Conservation (phyloP, 805 yeast genomes). For the Candida silvicultrix region DNA sequence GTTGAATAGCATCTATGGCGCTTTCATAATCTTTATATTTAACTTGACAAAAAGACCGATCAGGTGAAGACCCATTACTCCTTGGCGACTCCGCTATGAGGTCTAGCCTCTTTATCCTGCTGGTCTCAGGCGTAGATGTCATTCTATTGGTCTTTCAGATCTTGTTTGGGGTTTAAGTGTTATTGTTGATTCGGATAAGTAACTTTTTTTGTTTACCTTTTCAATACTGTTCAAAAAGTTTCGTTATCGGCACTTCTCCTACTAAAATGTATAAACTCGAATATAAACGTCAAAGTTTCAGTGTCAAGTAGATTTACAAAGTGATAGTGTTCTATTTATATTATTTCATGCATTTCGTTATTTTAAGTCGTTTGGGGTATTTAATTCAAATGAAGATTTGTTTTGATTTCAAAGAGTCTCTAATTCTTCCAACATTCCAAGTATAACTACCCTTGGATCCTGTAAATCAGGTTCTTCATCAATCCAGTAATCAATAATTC, state of each 20-base stretch:
- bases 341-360: neutral
- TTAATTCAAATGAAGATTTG: too few relatives aligned
- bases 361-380: neutral
- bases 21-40: conserved; percentile 22
- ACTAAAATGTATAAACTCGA: too few relatives aligned
- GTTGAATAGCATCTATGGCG: conserved; percentile 30
- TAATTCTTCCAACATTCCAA: neutral
- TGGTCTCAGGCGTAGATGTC: neutral
- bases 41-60: conserved; percentile 6
- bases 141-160: neutral
- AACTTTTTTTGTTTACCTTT: neutral
- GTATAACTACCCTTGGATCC: conserved; percentile 2
- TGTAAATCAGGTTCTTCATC: conserved; percentile 15
- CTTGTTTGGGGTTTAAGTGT: neutral
- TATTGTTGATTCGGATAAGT: neutral
- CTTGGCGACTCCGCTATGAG: neutral
- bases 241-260: too few relatives aligned
- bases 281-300: too few relatives aligned
- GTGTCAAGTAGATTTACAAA: too few relatives aligned
- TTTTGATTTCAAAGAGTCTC: neutral
- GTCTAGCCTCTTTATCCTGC: neutral
- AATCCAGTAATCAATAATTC: conserved; percentile 15
- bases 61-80: neutral
- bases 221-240: too few relatives aligned
- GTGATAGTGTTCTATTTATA: too few relatives aligned